Evolutionary conservation across 768 basidiomycete genomes (phyloP).

Genomic region (Leccinellum albellum): DNA sequence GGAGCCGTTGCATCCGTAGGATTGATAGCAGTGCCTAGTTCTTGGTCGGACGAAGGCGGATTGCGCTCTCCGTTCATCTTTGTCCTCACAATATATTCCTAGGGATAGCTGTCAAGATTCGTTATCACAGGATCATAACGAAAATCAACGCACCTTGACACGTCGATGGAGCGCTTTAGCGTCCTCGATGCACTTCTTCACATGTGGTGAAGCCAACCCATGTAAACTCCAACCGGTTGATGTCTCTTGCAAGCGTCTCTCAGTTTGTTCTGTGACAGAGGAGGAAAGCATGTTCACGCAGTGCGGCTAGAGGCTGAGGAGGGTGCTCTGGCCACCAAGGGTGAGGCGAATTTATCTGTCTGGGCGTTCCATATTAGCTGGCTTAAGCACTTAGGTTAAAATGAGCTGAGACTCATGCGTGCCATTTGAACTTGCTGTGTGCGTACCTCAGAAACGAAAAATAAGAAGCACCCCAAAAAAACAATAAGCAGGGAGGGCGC

Average conservation of each 20-base stretch:
- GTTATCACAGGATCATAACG: neutral
- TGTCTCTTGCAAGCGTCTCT: neutral
- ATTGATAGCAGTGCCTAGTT: neutral
- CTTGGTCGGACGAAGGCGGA: neutral
- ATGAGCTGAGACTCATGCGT: neutral
- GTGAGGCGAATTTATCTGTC: constrained; percentile 12
- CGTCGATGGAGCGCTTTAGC: constrained; percentile 4
- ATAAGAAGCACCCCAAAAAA: constrained; percentile 10
- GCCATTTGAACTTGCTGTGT: constrained; percentile 7
- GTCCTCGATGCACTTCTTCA: neutral
- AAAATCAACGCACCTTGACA: constrained; percentile 1
- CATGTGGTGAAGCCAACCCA: constrained; percentile 2
- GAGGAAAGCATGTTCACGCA: constrained; percentile 5
- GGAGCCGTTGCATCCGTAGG: neutral
- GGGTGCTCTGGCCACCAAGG: too few species aligned
- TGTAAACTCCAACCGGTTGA: too few species aligned
- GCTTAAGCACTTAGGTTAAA: neutral
- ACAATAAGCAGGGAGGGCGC: constrained; percentile 9
- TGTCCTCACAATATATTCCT: constrained; percentile 7
- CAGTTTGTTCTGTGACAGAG: neutral
- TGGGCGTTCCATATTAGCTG: neutral
- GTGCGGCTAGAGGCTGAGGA: neutral
- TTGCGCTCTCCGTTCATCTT: neutral
- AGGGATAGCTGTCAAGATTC: neutral
- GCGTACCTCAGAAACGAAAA: constrained; percentile 10